Evolutionary conservation across 495 filamentous ascomycete species (phyloP), one percentile per base, ranked within the genome.

Genomic region (Penicillium roqueforti): DNA sequence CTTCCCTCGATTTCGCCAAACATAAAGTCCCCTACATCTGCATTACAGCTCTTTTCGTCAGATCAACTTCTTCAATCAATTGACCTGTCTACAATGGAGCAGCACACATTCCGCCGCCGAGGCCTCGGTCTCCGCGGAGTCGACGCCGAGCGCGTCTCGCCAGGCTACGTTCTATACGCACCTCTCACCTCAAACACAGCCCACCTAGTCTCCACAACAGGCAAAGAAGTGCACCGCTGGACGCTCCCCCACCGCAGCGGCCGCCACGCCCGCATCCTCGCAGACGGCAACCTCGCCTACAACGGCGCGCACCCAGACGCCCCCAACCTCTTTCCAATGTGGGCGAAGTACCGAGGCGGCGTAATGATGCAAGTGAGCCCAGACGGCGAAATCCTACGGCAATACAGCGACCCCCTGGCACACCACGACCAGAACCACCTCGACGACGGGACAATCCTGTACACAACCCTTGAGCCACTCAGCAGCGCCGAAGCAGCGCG

Each of bases 381-480:
- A 0, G 23, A 43, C 5, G 73, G 75, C 5, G 62, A 71, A 0
- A 58, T 76, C 3, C 29, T 77, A 0, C 64, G 64, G 4, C 67
- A 77, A 39, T 75, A 71, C 44, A 51, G 47, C 11, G 75, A 78
- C 55, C 71, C 72, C 0, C 56, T 69, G 9, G 75, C 68, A 0
- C 75, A 78, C 38, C 74, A 78, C 54, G 75, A 77, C 51, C 75
- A 77, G 39, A 65, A 76, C 53, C 74, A 78, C 50, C 65, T 74
- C 18, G 73, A 63, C 32, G 68, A 77, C 25, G 74, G 75, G 0
- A 60, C 63, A 3, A 39, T 76, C 11, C 63, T 77, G 3, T 78
- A 78, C 43, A 76, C 75, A 8, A 70, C 66, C 0, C 60, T 77
- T 1, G 73, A 76, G 31, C 63, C 70, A 3, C 62, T 77, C 11